Evolutionary conservation across 768 basidiomycete genomes (phyloP).

Genomic region (Thelephora ganbajun): DNA sequence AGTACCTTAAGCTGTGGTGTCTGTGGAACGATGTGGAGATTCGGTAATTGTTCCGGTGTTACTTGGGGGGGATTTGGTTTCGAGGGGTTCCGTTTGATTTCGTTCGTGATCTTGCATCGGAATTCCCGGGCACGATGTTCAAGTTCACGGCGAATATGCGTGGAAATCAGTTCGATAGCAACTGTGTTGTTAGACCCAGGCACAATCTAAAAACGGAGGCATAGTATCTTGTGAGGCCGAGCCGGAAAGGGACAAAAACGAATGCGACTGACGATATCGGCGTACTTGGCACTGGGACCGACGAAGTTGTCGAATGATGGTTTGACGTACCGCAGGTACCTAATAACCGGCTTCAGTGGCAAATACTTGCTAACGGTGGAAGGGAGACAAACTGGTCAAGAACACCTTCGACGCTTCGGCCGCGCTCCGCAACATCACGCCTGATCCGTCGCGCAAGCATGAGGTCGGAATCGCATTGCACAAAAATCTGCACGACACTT

Average conservation of each 20-base stretch:
- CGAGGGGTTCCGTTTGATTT: slow-evolving; percentile 10
- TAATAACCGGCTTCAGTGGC: slow-evolving; percentile 13
- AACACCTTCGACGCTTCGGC: slow-evolving; percentile 72
- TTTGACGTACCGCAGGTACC: slow-evolving; percentile 91
- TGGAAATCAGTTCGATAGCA: slow-evolving; percentile 86
- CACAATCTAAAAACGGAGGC: slow-evolving; percentile 56
- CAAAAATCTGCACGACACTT: slow-evolving; percentile 45
- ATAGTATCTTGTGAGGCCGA: not conserved
- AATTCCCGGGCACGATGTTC: slow-evolving; percentile 65
- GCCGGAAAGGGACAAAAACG: not conserved
- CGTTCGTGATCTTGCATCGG: slow-evolving; percentile 52
- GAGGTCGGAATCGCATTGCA: slow-evolving; percentile 88
- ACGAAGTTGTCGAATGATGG: slow-evolving; percentile 92
- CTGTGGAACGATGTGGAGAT: slow-evolving; percentile 55
- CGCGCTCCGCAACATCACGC: slow-evolving; percentile 81
- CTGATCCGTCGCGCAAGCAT: slow-evolving; percentile 92
- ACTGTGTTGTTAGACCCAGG: slow-evolving; percentile 82
- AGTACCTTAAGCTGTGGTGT: slow-evolving; percentile 70
- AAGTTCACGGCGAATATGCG: slow-evolving; percentile 77
- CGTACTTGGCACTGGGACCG: slow-evolving; percentile 69
- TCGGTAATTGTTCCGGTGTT: slow-evolving; percentile 30
- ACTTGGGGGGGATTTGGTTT: slow-evolving; percentile 8
- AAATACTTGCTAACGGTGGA: not conserved
- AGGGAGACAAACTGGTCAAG: slow-evolving; percentile 58
- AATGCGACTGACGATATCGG: slow-evolving; percentile 58